Evolutionary conservation across 208 protist species (phyloP), one percentile per base, ranked within the genome.

Genomic region (Crithidia sp.): DNA sequence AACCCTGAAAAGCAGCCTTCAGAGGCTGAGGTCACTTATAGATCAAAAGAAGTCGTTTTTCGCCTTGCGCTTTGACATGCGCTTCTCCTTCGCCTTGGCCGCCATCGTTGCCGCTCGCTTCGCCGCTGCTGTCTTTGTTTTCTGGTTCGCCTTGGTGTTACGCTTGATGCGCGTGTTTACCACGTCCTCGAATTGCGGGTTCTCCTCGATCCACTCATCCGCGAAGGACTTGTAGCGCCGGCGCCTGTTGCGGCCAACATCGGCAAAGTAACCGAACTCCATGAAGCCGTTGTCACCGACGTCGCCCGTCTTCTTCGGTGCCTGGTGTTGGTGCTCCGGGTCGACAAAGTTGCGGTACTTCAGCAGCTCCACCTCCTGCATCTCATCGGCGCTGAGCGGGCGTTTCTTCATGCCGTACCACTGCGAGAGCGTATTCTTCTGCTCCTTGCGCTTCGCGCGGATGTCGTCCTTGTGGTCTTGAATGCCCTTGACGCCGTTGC

Each of bases 321-420:
- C 90, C 53, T 91, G 84, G 61, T 96, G 90, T 64, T 91, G 84
- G 9, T 77, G 63, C 19, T 94, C 84, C 0, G 88, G 88, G 66
- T 94, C 84, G 45, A 96, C 75, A 65, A 96, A 94, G 74, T 96
- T 96, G 37, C 92, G 87, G 80, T 94, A 96, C 69, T 94, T 80
- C 13, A 96, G 83, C 68, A 96, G 76, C 75, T 96, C 89, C 9
- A 96, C 68, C 75, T 96, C 92, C 54, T 93, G 78, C 76, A 82
- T 74, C 57, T 93, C 69, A 28, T 90, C 83, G 37, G 52, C 70
- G 68, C 67, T 86, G 13, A 94, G 78, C 17, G 77, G 77, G 17
- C 65, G 68, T 63, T 88, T 87, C 74, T 89, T 89, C 88, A 96
- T 95, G 45, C 90, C 90, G 65, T 93, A 96, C 90, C 92, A 96